Base-by-base conservation (phyloP, 176 grass and related monocot species). In the Melocanna baccifera region DNA sequence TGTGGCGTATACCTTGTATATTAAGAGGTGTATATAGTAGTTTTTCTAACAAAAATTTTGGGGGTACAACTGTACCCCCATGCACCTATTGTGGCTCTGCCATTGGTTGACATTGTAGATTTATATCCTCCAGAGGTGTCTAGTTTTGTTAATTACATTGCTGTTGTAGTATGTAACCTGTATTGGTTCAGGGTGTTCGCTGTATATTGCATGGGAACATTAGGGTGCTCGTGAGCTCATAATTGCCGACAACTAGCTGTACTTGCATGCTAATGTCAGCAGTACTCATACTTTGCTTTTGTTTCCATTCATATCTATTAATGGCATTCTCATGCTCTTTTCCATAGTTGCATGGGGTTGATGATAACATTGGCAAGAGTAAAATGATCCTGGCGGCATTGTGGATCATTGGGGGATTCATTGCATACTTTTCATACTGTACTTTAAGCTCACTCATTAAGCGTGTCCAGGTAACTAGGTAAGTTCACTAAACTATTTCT, bases 331-430 rank as follows among this genome's bases (percentile, higher is more conserved):
- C 55, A n/a, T 26, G 26, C 20, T 70, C 1, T 74, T 88, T 47
- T 20, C 85, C 58, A 19, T 62, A 98, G 95, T 87, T 95, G 73
- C 95, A 95, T 69, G 92, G 95, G 41, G 95, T 98, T 34, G 95
- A 98, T 69, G 95, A 98, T 48, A 91, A 98, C 67, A 29, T 98
- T 76, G 87, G 92, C 39, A 98, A 98, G 91, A 98, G 92, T 64
- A 98, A 94, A 87, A 95, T 91, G 83, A 98, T 95, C 69, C 84
- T 98, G 40, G 76, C 85, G 34, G 82, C 85, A 71, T 95, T 95
- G 67, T 98, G 92, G 91, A 93, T 98, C 57, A 90, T 91, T 71
- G 92, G 92, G 41, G 89, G 91, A 12, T 89, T 95, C 42, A 95
- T 95, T 4, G 36, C 75, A 98, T 98, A 30, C 73, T 98, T 76